A percentile compares a stretch with the other conserved stretches of the same genome.
Evolutionary conservation across 495 filamentous ascomycete genomes (phyloP).

Genomic region (Neurospora africana): DNA sequence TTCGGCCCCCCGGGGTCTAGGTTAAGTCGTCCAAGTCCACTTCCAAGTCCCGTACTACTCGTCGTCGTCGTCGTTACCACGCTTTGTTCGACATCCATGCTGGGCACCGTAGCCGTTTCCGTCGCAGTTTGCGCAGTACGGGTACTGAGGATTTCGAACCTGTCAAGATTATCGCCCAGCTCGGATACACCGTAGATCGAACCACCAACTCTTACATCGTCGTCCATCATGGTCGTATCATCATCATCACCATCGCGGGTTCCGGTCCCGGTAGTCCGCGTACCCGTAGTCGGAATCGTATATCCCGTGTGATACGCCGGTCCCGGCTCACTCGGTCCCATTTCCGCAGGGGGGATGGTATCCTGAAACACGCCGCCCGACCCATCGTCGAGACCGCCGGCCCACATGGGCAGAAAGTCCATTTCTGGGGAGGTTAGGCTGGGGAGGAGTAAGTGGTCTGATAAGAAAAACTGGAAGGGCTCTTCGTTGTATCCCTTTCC

Average conservation of each 20-base stretch:
- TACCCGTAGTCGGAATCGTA: conserved; percentile 15
- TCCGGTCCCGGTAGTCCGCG: neutral
- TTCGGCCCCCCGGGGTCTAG: neutral
- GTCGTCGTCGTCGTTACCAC: conserved; percentile 1
- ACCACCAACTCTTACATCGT: neutral
- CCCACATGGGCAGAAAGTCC: conserved; percentile 36
- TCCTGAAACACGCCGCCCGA: conserved; percentile 35
- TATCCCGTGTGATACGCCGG: conserved; percentile 34
- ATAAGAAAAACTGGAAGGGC: conserved; percentile 16
- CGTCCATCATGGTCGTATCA: neutral
- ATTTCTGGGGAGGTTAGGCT: conserved; percentile 28
- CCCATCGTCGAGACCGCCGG: conserved; percentile 35
- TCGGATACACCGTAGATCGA: conserved; percentile 13
- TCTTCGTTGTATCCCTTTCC: neutral
- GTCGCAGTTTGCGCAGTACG: conserved; percentile 3
- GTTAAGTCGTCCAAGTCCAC: neutral
- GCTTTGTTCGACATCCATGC: conserved; percentile 20
- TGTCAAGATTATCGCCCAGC: conserved; percentile 7
- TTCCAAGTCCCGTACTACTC: neutral
- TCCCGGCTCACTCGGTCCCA: conserved; percentile 34
- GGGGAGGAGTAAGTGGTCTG: conserved; percentile 22
- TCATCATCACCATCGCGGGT: neutral
- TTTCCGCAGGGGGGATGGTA: conserved; percentile 25
- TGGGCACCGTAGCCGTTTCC: neutral
- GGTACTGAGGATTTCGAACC: conserved; percentile 8